Evolutionary conservation across 2,329 filamentous ascomycete genomes (phyloP).

Genomic region (Penicillium sp.): DNA sequence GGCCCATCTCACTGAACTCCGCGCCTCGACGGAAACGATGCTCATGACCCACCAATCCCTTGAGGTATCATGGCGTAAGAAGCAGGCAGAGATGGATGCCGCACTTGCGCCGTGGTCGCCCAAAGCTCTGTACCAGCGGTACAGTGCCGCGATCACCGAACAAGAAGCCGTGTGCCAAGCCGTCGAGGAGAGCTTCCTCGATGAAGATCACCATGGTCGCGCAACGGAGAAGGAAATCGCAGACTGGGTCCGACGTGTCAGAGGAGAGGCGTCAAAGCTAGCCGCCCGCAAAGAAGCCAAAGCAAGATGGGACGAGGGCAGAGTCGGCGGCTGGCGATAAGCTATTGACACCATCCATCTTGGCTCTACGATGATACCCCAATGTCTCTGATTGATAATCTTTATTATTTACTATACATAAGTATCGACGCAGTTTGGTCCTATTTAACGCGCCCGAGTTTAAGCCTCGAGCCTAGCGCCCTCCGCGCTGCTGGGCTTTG

Average conservation of each 20-base stretch:
- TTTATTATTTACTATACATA: background rate
- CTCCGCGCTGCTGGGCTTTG: background rate
- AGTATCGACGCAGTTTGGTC: background rate
- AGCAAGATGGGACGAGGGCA: conserved; percentile 91
- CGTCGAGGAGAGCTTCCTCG: conserved; percentile 90
- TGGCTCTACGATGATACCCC: conserved; percentile 10
- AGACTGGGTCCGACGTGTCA: conserved; percentile 81
- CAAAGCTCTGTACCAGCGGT: conserved; percentile 78
- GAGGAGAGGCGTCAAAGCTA: conserved; percentile 75
- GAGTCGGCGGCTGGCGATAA: conserved; percentile 92
- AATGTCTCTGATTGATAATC: conserved; percentile 5
- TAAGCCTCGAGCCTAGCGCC: conserved; percentile 4
- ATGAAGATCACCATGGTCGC: conserved; percentile 54
- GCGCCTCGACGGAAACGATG: conserved; percentile 74
- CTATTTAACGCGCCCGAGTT: background rate
- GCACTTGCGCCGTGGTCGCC: conserved; percentile 84
- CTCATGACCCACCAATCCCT: conserved; percentile 81
- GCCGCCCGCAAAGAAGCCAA: conserved; percentile 84
- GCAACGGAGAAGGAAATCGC: conserved; percentile 78
- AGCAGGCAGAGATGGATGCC: conserved; percentile 84
- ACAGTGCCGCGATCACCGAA: conserved; percentile 75
- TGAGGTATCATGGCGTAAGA: conserved; percentile 88
- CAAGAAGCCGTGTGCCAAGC: conserved; percentile 79
- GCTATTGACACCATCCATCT: background rate
- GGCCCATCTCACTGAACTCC: conserved; percentile 52